Base-by-base conservation (phyloP, 2,329 filamentous ascomycete genomes). In the Calonectria leucothoes region DNA sequence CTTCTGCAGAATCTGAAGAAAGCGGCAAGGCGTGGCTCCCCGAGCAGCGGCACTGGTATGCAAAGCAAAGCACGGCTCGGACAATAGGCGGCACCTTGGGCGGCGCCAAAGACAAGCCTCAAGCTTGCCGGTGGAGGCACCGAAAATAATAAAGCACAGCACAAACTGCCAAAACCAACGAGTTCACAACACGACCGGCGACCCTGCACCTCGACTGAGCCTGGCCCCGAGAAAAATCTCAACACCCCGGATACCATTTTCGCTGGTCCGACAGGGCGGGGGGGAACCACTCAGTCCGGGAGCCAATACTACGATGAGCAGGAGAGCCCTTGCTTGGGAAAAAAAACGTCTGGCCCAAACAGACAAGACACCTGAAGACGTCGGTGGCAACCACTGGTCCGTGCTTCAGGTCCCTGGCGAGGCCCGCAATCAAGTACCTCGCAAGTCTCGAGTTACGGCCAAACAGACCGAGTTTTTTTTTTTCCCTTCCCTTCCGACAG, bases 301-400 rank as follows among this genome's bases (percentile, higher is more conserved):
- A 61, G 31, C 63, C 42, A 66, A 42, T 52, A 27, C 64, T 17
- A 27, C 11, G 11, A 17, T 25, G 27, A 14, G 35, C 15, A 67
- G 23, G 48, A 37, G 23, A 66, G 49, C 52, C 31, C 69, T 66
- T 27, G 39, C 17, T 27, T 15, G 35, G 23, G 35, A 65, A 65
- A 55, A 69, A 61, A 51, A 70, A 65, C 64, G 49, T 67, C 35
- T 29, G 37, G 3, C 35, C 33, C 5, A 23, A 37, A n/a, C 31
- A 23, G 31, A 35, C 39, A 59, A 59, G 35, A 33, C 59, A 64
- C 37, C 25, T 45, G 37, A 31, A 64, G 55, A 31, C 25, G 59
- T 64, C 59, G 59, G 59, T 64, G 59, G 59, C 59, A 64, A 64
- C 48, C 63, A 51, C 39, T 67, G 65, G 65, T 31, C 65, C 49